Percentiles rank a stretch among this genome's conserved stretches.
Conservation (phyloP, 352 stramenopile species). For the Phytopythium vexans region DNA sequence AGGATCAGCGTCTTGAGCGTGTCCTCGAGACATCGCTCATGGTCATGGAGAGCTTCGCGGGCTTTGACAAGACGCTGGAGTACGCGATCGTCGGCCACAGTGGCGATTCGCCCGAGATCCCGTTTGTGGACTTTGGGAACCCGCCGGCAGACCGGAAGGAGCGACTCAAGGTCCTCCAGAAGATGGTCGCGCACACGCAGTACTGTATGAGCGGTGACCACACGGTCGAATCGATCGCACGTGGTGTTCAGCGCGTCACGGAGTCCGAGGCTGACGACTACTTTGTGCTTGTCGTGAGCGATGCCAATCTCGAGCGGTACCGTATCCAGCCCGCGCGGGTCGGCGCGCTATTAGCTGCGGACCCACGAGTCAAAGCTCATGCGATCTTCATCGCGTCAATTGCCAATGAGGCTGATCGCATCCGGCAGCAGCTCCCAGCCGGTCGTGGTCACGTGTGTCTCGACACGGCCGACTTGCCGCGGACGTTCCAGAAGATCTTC, state of each 20-base stretch:
- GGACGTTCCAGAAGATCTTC: constrained; percentile 87
- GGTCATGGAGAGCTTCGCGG: constrained; percentile 95
- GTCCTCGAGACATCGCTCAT: constrained; percentile 93
- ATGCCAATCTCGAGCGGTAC: constrained; percentile 95
- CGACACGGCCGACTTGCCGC: constrained; percentile 73
- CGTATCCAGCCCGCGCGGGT: constrained; percentile 62
- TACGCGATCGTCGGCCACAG: constrained; percentile 93
- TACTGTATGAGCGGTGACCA: constrained; percentile 93
- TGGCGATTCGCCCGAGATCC: constrained; percentile 84
- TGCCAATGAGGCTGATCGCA: constrained; percentile 70
- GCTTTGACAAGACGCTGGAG: constrained; percentile 88
- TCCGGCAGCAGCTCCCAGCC: constrained; percentile 54
- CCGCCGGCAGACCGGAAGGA: constrained; percentile 86
- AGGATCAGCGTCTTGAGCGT: constrained; percentile 90
- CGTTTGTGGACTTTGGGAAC: constrained; percentile 87
- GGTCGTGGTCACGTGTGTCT: constrained; percentile 78
- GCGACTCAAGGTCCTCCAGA: constrained; percentile 89
- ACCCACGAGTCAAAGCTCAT: constrained; percentile 63
- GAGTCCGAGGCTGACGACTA: constrained; percentile 68
- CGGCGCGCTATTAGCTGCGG: constrained; percentile 45
- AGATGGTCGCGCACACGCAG: constrained; percentile 94
- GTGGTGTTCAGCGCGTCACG: constrained; percentile 67
- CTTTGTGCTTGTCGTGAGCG: constrained; percentile 93
- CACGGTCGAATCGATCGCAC: constrained; percentile 91
- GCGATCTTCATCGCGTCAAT: constrained; percentile 86